Conservation (phyloP, 2,329 filamentous ascomycete species). For the Zasmidium angulare region DNA sequence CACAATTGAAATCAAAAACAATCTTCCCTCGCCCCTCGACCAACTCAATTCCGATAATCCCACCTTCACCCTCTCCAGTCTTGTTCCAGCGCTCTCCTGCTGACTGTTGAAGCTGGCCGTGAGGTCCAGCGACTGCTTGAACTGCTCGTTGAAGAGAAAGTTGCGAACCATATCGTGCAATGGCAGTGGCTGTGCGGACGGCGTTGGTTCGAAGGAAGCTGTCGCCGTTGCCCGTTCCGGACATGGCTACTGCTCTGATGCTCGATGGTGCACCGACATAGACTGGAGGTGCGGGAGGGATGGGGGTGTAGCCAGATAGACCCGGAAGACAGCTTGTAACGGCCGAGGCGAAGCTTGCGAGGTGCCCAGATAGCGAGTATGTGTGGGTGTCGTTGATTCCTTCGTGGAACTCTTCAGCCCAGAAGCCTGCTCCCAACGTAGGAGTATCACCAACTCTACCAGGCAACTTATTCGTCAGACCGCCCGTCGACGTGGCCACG, state of each 20-base stretch:
- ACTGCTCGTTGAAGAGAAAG: conserved; percentile 59
- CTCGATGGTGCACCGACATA: conserved; percentile 5
- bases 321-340: conserved; percentile 27
- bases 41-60: conserved; percentile 78
- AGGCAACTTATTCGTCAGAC: conserved; percentile 84
- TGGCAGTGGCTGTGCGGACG: conserved; percentile 69
- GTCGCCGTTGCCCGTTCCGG: conserved; percentile 71
- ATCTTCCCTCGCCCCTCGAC: conserved; percentile 54
- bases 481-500: conserved; percentile 66
- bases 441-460: conserved; percentile 86
- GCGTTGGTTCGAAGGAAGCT: conserved; percentile 75
- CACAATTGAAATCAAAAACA: conserved; percentile 79
- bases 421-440: conserved; percentile 79
- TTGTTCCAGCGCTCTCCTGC: conserved; percentile 71
- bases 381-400: background rate
- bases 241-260: conserved; percentile 32
- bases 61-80: conserved; percentile 78
- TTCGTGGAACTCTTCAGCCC: conserved; percentile 77
- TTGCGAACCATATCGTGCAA: conserved; percentile 60
- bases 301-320: conserved; percentile 18
- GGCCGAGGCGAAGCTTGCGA: conserved; percentile 5
- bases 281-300: conserved; percentile 10
- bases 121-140: conserved; percentile 64
- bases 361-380: background rate
- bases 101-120: conserved; percentile 71